Evolutionary conservation across 805 yeast genomes (phyloP), one percentile per base, ranked within the genome.

Genomic region (Yarrowia porcina): DNA sequence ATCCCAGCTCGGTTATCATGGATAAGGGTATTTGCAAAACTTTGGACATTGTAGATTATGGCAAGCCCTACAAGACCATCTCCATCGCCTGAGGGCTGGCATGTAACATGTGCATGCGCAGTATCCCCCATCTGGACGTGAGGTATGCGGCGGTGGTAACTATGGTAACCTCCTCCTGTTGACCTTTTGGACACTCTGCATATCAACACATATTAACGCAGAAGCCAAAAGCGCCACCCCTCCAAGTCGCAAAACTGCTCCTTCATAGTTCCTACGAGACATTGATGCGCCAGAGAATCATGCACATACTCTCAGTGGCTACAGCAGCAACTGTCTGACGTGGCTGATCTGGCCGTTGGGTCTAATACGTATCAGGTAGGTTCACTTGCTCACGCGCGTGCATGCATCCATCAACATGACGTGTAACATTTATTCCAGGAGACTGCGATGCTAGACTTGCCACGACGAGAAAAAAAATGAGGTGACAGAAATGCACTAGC

Each of bases 81-180:
- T 9, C 52, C 36, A 45, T 45, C 52, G 36, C 52, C 52, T 45
- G 52, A 45, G 52, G 25, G 52, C 52, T 12, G 52, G 52, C 52
- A 45, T 45, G 52, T 30, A 30, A 28, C 36, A 45, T 30, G 52
- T 45, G 50, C 50, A 28, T 45, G 35, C 28, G 52, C 27, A 20
- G 52, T 28, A 20, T 30, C 36, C 25, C 11, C n/a, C 10, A 28
- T 25, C 32, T 44, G 36, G 52, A 27, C 36, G 28, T 44, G 3
- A 44, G 18, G 25, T 20, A 30, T 11, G 36, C n/a, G 7, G 36
- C n/a, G 7, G 36, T 35, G 35, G 52, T 45, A 30, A 45, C 52
- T 36, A 27, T 20, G 15, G 52, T 4, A 30, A 45, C 36, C 36
- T 6, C 25, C 13, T 11, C 52, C 8, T 13, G 52, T 20, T 9